phyloP scores from a whole-genome alignment of 495 filamentous ascomycete genomes.

The Elasticomyces elasticus region DNA sequence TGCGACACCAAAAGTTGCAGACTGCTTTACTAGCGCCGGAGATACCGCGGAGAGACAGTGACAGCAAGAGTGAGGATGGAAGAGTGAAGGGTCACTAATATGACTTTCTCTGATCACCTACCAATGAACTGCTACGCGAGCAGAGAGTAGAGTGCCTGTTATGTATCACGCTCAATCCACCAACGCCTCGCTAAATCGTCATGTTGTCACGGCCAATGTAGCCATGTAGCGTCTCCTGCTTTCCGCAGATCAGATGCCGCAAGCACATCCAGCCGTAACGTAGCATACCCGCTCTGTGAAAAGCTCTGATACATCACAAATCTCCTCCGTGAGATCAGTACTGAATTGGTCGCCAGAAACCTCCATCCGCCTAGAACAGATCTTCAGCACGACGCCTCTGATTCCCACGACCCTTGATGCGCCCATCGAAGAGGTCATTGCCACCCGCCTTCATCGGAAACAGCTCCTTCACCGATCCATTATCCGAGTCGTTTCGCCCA shows the following conservation, averaged over 20 bases:
- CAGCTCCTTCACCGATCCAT: conserved; percentile 18
- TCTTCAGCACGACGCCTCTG: conserved; percentile 14
- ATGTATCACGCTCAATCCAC: too few species aligned
- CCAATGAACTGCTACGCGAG: too few species aligned
- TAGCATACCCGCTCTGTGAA: too few species aligned
- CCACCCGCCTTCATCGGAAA: conserved; percentile 24
- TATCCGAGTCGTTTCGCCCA: background rate
- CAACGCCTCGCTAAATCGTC: background rate
- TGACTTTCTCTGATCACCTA: too few species aligned
- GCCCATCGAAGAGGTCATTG: conserved; percentile 25
- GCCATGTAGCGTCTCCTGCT: too few species aligned
- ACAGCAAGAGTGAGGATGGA: background rate
- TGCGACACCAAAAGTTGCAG: background rate
- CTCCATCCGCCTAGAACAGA: conserved; percentile 1
- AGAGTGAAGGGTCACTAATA: too few species aligned
- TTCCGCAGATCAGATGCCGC: too few species aligned
- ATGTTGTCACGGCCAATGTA: too few species aligned
- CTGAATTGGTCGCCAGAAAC: background rate
- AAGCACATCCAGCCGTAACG: too few species aligned
- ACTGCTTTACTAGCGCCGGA: background rate
- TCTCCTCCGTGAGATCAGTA: too few species aligned
- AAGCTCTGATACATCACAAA: too few species aligned
- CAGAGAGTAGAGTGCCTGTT: background rate
- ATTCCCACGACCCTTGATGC: conserved; percentile 25
- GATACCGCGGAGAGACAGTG: background rate